A percentile compares a stretch with the other conserved stretches of the same genome.
Conservation (phyloP, 139 green algal genomes). For the Micractinium conductrix region DNA sequence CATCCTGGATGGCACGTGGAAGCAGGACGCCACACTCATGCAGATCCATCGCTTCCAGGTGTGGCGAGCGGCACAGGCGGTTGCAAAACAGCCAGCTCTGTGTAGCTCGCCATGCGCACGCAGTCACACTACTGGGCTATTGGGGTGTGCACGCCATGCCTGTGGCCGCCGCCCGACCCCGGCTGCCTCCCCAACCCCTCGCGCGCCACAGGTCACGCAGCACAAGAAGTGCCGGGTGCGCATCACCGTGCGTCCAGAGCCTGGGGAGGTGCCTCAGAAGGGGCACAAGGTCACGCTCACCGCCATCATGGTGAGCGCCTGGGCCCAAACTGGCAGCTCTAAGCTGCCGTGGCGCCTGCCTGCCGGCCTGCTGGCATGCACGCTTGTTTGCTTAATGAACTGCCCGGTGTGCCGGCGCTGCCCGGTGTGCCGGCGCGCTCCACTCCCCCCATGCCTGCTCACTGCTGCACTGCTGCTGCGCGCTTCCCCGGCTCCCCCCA, state of each 20-base stretch:
- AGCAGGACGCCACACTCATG: slow-evolving; percentile 1
- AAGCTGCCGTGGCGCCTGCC: background rate
- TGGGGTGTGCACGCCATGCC: too few species aligned
- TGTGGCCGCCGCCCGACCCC: background rate
- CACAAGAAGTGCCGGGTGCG: slow-evolving; percentile 6
- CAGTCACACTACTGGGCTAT: too few species aligned
- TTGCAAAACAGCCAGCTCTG: too few species aligned
- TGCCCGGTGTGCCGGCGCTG: too few species aligned
- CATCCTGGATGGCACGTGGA: slow-evolving; percentile 10
- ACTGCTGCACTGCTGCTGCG: background rate
- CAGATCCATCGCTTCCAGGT: slow-evolving; percentile 21
- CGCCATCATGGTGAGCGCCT: background rate
- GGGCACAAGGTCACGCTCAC: slow-evolving; percentile 17
- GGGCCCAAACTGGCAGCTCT: too few species aligned
- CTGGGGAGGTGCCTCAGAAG: background rate
- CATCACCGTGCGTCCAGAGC: background rate
- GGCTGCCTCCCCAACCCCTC: background rate
- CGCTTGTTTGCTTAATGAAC: too few species aligned
- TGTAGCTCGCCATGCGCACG: too few species aligned
- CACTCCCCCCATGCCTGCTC: too few species aligned
- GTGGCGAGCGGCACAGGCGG: too few species aligned
- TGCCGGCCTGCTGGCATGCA: background rate
- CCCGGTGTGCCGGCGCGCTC: too few species aligned
- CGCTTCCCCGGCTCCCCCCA: background rate
- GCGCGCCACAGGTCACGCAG: background rate